Evolutionary conservation across 805 yeast genomes (phyloP).

Genomic region (Kazachstania taianensis): DNA sequence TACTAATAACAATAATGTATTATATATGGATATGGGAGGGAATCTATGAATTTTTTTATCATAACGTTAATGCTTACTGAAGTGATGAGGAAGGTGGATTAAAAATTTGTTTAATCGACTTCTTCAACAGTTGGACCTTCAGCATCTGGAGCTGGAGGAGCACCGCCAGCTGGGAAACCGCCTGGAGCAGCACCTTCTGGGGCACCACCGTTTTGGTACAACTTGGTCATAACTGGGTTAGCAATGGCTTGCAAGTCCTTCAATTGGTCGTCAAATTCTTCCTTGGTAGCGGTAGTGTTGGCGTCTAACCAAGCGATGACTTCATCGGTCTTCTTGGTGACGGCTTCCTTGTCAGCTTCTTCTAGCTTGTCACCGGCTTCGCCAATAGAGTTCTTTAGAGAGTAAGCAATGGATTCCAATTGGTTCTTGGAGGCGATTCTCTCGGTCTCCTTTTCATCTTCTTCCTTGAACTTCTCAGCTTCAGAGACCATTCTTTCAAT

Average conservation of each 20-base stretch:
- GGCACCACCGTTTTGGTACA: conserved; percentile 87
- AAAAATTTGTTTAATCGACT: conserved; percentile 50
- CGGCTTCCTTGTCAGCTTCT: conserved; percentile 60
- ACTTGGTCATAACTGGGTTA: conserved; percentile 94
- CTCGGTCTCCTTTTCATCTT: conserved; percentile 88
- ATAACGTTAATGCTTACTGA: no score
- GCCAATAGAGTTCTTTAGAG: conserved; percentile 71
- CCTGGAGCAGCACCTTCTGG: conserved; percentile 62
- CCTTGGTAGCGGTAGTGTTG: conserved; percentile 84
- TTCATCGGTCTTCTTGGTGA: conserved; percentile 76
- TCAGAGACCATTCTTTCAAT: conserved; percentile 96
- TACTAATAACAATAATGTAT: no score
- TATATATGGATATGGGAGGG: not conserved
- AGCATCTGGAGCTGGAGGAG: conserved; percentile 53
- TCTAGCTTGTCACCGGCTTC: conserved; percentile 77
- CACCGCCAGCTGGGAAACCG: conserved; percentile 51
- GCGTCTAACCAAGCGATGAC: conserved; percentile 86
- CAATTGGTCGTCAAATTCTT: conserved; percentile 87
- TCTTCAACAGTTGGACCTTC: conserved; percentile 73
- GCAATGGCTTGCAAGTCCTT: conserved; percentile 95
- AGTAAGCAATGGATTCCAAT: conserved; percentile 91
- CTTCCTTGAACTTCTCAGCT: conserved; percentile 96
- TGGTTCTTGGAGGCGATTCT: conserved; percentile 94
- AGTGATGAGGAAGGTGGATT: no score
- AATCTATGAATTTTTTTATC: no score